Evolutionary conservation across 2,329 filamentous ascomycete genomes (phyloP), one percentile per base, ranked within the genome.

Genomic region (Monosporascus sp.): DNA sequence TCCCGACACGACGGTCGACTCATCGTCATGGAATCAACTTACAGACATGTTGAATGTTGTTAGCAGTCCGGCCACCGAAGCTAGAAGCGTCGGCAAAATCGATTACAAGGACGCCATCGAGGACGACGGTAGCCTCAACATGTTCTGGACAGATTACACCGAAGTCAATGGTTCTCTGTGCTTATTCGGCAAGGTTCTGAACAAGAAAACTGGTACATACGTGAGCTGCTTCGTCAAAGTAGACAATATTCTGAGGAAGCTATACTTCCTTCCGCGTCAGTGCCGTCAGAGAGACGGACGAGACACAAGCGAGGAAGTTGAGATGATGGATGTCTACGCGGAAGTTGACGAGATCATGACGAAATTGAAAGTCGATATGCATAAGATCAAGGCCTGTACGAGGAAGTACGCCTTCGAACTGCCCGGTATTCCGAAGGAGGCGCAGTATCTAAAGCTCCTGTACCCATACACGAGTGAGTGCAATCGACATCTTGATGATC

Each of bases 131-230:
- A 95, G 89, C 62, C 78, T 99, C 31, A 87, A 87, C 61, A 91
- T 99, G 76, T 99, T 97, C 75, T 99, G 94, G 94, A 88, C 89
- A 7, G 94, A 99, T 71, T 99, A 96, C 66, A 91, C 88, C 1
- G 94, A 99, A 68, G 78, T 96, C 67, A 91, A 92, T 64, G 93
- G 93, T 55, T 94, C 86, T 61, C 76, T 99, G 9, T 97, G 91
- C 69, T 80, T 99, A 11, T 97, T 99, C 66, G 94, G 94, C 58
- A 99, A 99, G 68, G 93, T 97, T 24, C 85, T 91, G 63, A 91
- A 97, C 74, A 96, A 92, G 70, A 88, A 85, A 63, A 89, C 84
- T 1, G 85, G 82, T 50, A 77, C 78, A 44, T 92, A 89, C 67
- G 87, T 91, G 55, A 99, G 94, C 72, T 95, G 91, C 64, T 97